These are phyloP conservation scores for Plectosphaerella cucumerina DNA, from an alignment of 2,329 filamentous ascomycete species.

Conservation along the genomic window DNA sequence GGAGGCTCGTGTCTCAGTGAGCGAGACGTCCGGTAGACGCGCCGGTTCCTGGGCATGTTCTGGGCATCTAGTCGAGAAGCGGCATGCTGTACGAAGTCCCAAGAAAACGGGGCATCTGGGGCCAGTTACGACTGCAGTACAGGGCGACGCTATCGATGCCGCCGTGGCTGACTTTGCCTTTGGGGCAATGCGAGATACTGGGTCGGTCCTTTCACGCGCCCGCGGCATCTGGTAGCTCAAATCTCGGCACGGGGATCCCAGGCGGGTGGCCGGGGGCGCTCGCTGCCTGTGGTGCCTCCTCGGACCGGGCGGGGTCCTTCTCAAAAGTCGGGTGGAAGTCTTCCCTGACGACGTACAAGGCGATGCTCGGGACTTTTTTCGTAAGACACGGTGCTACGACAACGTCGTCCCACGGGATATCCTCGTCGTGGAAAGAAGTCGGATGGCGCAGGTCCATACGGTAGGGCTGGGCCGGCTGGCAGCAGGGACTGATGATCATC, in stretches of 20 bases:
- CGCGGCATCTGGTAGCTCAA: not conserved
- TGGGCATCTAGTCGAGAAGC: not conserved
- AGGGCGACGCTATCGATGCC: not conserved
- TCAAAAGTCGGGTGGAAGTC: not conserved
- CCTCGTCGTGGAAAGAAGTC: not conserved
- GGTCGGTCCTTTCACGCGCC: not conserved
- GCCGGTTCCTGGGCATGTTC: not conserved
- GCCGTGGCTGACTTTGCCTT: not conserved
- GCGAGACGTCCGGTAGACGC: not conserved
- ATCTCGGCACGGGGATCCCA: not conserved
- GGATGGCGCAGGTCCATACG: not conserved
- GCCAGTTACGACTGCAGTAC: not conserved
- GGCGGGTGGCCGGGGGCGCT: not conserved
- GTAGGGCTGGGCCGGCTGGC: not conserved
- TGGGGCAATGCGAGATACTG: not conserved
- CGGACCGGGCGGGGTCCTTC: not conserved
- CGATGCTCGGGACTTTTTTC: not conserved
- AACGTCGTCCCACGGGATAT: not conserved
- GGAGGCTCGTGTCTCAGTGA: not conserved
- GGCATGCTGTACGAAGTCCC: too few species aligned
- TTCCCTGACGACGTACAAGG: not conserved
- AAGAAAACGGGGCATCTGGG: not conserved
- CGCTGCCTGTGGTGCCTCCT: not conserved
- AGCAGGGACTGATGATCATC: not conserved
- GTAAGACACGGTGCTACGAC: not conserved